Evolutionary conservation across 2,329 filamentous ascomycete species (phyloP).

Genomic region (Dothideomycetes sp.): DNA sequence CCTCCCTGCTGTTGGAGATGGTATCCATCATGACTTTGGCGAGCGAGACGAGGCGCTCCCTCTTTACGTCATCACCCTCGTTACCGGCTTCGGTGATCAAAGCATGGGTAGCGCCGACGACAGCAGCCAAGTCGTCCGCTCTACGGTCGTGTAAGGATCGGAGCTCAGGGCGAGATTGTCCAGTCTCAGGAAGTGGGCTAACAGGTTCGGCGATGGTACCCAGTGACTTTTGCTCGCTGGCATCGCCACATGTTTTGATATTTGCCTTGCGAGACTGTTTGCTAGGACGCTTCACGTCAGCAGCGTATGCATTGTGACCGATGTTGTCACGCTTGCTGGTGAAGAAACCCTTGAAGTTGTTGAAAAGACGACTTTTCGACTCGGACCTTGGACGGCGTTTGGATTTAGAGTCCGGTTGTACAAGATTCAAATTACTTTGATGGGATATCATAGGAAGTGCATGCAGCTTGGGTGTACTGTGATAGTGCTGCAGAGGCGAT

Average conservation of each 20-base stretch:
- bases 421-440: too few relatives aligned
- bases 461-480: neutral
- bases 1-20: conserved; percentile 15
- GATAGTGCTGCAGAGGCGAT: too few relatives aligned
- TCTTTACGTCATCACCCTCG: conserved; percentile 11
- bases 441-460: neutral
- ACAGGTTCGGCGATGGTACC: neutral
- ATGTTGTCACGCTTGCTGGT: conserved; percentile 13
- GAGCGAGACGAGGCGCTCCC: conserved; percentile 14
- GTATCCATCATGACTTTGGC: conserved; percentile 17
- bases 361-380: conserved; percentile 18
- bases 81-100: conserved; percentile 5
- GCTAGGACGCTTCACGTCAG: neutral
- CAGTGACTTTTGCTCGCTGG: neutral
- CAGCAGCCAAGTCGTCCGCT: neutral
- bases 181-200: neutral
- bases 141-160: neutral
- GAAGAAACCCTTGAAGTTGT: conserved; percentile 20
- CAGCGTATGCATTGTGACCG: conserved; percentile 7
- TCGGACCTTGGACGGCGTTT: conserved; percentile 11
- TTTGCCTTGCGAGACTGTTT: neutral
- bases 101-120: conserved; percentile 3
- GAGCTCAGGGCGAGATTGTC: neutral
- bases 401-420: neutral
- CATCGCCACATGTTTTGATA: neutral